Evolutionary conservation across 1,284 basidiomycete genomes (phyloP).

Genomic region (Papiliotrema laurentii): DNA sequence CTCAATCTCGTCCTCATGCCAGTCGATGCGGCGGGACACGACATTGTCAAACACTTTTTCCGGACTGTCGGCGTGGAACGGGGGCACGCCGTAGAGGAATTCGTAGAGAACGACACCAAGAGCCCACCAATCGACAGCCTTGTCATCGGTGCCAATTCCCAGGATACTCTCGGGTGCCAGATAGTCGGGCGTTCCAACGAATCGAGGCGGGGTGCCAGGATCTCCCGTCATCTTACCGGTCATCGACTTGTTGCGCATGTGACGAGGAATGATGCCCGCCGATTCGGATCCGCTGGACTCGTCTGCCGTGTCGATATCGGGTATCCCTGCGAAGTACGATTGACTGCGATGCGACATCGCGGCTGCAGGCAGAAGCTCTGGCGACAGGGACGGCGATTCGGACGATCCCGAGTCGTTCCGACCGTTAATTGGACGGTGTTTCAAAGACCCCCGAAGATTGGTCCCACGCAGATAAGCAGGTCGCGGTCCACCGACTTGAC

Average conservation of each 20-base stretch:
- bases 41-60: constrained; percentile 99
- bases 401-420: constrained; percentile 67
- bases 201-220: constrained; percentile 64
- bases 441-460: constrained; percentile 30
- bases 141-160: constrained; percentile 91
- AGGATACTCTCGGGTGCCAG: constrained; percentile 94
- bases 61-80: constrained; percentile 94
- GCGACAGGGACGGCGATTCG: constrained; percentile 49
- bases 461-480: constrained; percentile 53
- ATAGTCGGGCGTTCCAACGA: constrained; percentile 96
- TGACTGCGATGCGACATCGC: constrained; percentile 52
- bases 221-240: constrained; percentile 53
- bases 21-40: constrained; percentile 89
- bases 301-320: constrained; percentile 54
- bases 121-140: constrained; percentile 98
- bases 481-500: constrained; percentile 74
- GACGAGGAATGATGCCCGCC: constrained; percentile 68
- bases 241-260: constrained; percentile 57
- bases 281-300: constrained; percentile 86
- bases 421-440: constrained; percentile 48
- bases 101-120: constrained; percentile 98
- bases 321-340: constrained; percentile 65
- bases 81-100: constrained; percentile 94
- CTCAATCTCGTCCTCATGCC: constrained; percentile 86
- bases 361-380: constrained; percentile 42